These are phyloP conservation scores for Ophiobolus disseminans DNA, from an alignment of 2,329 filamentous ascomycete genomes.

Conservation along the genomic window DNA sequence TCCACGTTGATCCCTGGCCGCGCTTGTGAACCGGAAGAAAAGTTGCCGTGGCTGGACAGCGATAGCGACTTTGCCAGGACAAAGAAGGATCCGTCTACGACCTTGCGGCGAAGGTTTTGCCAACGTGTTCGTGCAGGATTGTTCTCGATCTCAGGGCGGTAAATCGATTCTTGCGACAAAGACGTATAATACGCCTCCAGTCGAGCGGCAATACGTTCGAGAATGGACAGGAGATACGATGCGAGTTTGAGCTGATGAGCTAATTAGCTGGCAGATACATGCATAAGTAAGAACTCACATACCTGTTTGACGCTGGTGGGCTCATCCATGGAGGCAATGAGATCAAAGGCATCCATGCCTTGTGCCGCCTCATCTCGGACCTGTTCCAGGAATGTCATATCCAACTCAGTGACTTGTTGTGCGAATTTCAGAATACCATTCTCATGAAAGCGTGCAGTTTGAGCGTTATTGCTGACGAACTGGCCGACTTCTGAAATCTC, in stretches of 20 bases:
- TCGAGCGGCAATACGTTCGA: conserved; percentile 61
- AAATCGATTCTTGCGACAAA: conserved; percentile 57
- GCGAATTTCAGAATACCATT: conserved; percentile 28
- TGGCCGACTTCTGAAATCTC: conserved; percentile 60
- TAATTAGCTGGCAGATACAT: background rate
- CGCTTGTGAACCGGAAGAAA: conserved; percentile 4
- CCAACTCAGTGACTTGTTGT: conserved; percentile 23
- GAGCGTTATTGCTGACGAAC: conserved; percentile 58
- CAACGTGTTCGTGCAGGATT: conserved; percentile 62
- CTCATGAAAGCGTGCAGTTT: conserved; percentile 26
- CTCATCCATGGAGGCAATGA: conserved; percentile 23
- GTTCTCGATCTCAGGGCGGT: conserved; percentile 59
- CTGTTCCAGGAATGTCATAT: conserved; percentile 27
- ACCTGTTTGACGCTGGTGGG: conserved; percentile 16
- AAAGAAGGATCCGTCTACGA: conserved; percentile 62
- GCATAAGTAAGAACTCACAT: background rate
- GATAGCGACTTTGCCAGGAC: conserved; percentile 47
- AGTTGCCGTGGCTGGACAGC: conserved; percentile 10
- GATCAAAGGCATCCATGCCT: conserved; percentile 31
- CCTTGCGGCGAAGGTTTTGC: conserved; percentile 57
- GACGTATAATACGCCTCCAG: conserved; percentile 61
- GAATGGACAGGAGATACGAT: conserved; percentile 57
- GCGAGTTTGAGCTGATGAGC: conserved; percentile 47
- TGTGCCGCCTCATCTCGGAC: conserved; percentile 23
- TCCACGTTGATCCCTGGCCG: conserved; percentile 13